A percentile compares a stretch with the other conserved stretches of the same genome.
These are phyloP conservation scores for Elsinoe australis DNA, from an alignment of 2,329 filamentous ascomycete genomes.

Conservation along the genomic window DNA sequence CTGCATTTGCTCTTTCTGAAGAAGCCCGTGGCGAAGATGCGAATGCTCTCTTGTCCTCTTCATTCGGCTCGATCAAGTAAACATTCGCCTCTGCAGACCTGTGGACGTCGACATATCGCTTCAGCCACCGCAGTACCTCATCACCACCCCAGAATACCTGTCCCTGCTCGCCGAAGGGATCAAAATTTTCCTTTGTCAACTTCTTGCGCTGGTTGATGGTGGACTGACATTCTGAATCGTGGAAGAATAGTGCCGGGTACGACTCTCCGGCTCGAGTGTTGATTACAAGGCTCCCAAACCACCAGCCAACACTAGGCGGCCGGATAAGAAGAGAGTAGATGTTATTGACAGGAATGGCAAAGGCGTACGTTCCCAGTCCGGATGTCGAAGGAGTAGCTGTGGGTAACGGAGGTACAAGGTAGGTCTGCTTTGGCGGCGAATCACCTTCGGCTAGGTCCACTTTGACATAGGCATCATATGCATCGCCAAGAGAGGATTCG, in stretches of 20 bases:
- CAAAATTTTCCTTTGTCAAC: conserved; percentile 69
- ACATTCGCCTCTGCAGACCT: conserved; percentile 80
- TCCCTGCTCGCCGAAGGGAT: conserved; percentile 72
- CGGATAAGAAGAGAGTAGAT: conserved; percentile 86
- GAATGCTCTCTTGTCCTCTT: conserved; percentile 78
- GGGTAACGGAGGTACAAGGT: conserved; percentile 84
- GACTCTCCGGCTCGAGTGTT: conserved; percentile 86
- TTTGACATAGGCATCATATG: conserved; percentile 84
- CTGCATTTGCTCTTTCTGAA: conserved; percentile 43
- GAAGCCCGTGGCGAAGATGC: conserved; percentile 37
- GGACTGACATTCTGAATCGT: conserved; percentile 92
- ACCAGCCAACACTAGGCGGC: conserved; percentile 92
- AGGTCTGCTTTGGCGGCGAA: conserved; percentile 74
- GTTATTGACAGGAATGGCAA: conserved; percentile 81
- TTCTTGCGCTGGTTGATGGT: conserved; percentile 92
- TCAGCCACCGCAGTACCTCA: conserved; percentile 86
- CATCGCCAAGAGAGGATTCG: conserved; percentile 78
- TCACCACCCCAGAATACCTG: conserved; percentile 97
- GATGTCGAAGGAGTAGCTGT: conserved; percentile 65
- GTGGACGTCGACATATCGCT: conserved; percentile 73
- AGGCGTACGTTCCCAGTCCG: conserved; percentile 65
- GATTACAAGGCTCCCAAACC: conserved; percentile 93
- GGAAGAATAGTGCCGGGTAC: conserved; percentile 94
- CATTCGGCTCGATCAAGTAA: conserved; percentile 79
- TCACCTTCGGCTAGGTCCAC: conserved; percentile 81